Base-by-base conservation (phyloP, 2,329 filamentous ascomycete species). In the Verticillium tricorpus region DNA sequence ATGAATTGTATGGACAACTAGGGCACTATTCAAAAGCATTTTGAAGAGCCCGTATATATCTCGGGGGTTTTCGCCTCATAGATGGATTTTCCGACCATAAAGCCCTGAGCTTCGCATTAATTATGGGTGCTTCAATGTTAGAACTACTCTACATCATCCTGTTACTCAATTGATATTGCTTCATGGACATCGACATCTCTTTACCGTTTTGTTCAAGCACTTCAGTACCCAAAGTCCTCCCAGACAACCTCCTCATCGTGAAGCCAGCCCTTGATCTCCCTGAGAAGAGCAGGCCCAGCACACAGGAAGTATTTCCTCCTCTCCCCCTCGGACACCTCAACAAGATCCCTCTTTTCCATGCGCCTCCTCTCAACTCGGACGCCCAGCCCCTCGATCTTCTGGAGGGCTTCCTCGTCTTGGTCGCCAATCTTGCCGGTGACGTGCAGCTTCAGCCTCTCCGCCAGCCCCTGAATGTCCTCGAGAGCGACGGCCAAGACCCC, bases 211-310 rank as follows among this genome's bases (percentile, higher is more conserved):
- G 14, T 31, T 22, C n/a, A 14, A 31, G 19, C 22, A 40, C 9
- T 35, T 76, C 65, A 88, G 68, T 88, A 89, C 37, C 79, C 78
- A 72, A 89, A 89, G 67, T 85, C 85, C 71, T 89, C 86, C 74
- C 78, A 84, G 1, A 81, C 75, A 40, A 87, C 74, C 37, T 80
- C 77, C 68, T 85, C 83, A 0, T 80, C 82, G 0, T 76, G 75
- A 61, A 87, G 68, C 86, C 85, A 89, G 9, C 69, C 73, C 62
- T 81, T 67, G 45, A 85, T 58, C 14, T 66, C 66, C 60, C 70
- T 74, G 65, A 79, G 68, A 71, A 85, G 69, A 28, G 64, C 73
- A 19, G 77, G 73, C 3, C 78, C 77, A 0, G 81, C 78, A 59
- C 83, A 85, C 74, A 69, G 77, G 79, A 72, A 82, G 66, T 85